Conservation (phyloP, 257 asterid species). For the Henckelia pumila region DNA sequence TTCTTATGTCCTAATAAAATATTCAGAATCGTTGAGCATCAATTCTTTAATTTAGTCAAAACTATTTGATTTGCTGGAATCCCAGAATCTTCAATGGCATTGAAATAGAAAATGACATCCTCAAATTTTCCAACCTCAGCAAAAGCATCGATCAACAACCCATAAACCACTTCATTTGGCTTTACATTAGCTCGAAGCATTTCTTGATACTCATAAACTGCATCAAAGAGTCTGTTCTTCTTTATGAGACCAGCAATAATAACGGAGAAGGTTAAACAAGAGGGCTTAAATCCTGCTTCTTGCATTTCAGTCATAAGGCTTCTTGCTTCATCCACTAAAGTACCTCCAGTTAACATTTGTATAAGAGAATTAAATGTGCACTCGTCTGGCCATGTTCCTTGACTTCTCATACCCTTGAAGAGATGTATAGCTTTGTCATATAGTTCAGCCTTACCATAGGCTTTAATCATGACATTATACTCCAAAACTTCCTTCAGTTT, state of each 20-base stretch:
- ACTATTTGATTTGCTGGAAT: slow-evolving; percentile 60
- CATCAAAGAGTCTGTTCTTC: slow-evolving; percentile 51
- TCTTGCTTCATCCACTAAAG: slow-evolving; percentile 58
- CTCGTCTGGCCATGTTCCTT: slow-evolving; percentile 91
- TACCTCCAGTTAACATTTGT: slow-evolving; percentile 75
- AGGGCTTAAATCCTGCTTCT: slow-evolving; percentile 56
- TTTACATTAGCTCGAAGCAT: slow-evolving; percentile 53
- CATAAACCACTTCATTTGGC: slow-evolving; percentile 82
- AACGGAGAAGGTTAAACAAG: slow-evolving; percentile 66
- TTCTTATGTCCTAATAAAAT: no score
- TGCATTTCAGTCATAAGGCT: slow-evolving; percentile 68
- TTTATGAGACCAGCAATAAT: slow-evolving; percentile 57
- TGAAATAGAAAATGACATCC: slow-evolving; percentile 61
- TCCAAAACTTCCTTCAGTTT: slow-evolving; percentile 58
- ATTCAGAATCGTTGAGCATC: no score
- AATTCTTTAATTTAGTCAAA: no score
- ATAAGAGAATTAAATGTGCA: slow-evolving; percentile 83
- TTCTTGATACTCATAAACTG: slow-evolving; percentile 58
- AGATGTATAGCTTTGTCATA: slow-evolving; percentile 68
- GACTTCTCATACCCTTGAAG: slow-evolving; percentile 79
- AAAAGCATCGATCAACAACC: slow-evolving; percentile 62
- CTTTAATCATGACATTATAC: slow-evolving; percentile 93
- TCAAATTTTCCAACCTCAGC: slow-evolving; percentile 78
- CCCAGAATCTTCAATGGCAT: slow-evolving; percentile 60
- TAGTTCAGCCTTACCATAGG: slow-evolving; percentile 71